These are phyloP conservation scores for Irpex sp. DNA, from an alignment of 1,284 basidiomycete species.

Conservation along the genomic window DNA sequence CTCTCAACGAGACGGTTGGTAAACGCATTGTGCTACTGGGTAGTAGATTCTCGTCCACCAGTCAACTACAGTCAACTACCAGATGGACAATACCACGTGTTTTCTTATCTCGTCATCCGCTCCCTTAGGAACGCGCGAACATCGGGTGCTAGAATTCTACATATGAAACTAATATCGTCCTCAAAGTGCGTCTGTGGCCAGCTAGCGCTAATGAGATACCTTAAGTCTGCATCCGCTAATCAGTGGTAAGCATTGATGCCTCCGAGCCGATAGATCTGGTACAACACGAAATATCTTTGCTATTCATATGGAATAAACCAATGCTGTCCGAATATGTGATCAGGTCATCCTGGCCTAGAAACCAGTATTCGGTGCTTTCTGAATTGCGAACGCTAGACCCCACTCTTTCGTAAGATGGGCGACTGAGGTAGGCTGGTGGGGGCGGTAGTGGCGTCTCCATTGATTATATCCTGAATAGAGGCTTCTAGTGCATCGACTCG, in stretches of 20 bases:
- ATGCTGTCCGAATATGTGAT: neutral
- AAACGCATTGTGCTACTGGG: neutral
- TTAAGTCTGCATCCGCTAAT: neutral
- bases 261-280: neutral
- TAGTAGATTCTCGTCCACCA: neutral
- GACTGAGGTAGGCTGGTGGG: constrained; percentile 28
- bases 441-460: constrained; percentile 37
- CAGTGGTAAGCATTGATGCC: neutral
- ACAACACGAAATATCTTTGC: neutral
- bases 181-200: neutral
- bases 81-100: neutral
- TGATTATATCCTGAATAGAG: constrained; percentile 82
- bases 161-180: neutral
- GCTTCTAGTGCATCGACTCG: constrained; percentile 79
- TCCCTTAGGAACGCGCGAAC: neutral
- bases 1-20: neutral
- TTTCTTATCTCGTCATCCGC: neutral
- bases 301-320: neutral
- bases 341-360: neutral
- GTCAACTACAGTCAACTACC: neutral
- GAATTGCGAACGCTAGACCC: neutral
- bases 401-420: constrained; percentile 23
- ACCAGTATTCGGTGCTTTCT: neutral
- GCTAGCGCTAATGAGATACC: neutral
- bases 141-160: neutral